Evolutionary conservation across 805 yeast genomes (phyloP).

Genomic region (Komagataella kurtzmanii): DNA sequence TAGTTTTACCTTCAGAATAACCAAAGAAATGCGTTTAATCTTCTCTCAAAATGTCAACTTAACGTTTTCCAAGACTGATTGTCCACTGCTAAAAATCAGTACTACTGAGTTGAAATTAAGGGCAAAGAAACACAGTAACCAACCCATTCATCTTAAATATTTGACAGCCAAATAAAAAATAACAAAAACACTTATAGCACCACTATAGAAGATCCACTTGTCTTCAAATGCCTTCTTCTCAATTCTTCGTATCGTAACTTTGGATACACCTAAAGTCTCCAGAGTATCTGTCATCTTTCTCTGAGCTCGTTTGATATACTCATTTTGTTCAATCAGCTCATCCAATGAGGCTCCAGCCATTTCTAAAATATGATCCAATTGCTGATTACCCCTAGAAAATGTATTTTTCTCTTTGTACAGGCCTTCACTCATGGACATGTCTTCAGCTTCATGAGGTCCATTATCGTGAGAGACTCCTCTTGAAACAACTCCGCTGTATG

Average conservation of each 20-base stretch:
- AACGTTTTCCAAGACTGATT: neutral
- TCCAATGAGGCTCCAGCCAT: slow-evolving; percentile 81
- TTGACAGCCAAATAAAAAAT: slow-evolving; percentile 55
- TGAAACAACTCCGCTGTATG: slow-evolving; percentile 18
- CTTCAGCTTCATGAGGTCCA: slow-evolving; percentile 5
- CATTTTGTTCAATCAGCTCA: slow-evolving; percentile 77
- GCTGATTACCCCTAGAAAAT: slow-evolving; percentile 58
- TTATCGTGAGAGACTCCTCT: slow-evolving; percentile 9
- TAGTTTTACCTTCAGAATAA: no score
- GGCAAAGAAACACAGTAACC: neutral
- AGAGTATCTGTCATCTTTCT: slow-evolving; percentile 53
- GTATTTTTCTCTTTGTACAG: slow-evolving; percentile 54
- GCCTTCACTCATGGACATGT: slow-evolving; percentile 39
- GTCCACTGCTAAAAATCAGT: neutral
- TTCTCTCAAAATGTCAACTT: neutral
- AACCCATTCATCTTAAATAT: slow-evolving; percentile 35
- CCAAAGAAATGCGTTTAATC: no score
- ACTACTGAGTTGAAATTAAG: neutral
- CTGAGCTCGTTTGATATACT: slow-evolving; percentile 50
- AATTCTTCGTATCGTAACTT: slow-evolving; percentile 66
- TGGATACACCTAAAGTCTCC: slow-evolving; percentile 75
- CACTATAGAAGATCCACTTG: slow-evolving; percentile 74
- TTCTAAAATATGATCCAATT: slow-evolving; percentile 79
- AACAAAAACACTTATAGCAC: slow-evolving; percentile 46
- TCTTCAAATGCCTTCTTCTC: slow-evolving; percentile 79